Conservation (phyloP, 768 basidiomycete species). For the Boletus insuetus region DNA sequence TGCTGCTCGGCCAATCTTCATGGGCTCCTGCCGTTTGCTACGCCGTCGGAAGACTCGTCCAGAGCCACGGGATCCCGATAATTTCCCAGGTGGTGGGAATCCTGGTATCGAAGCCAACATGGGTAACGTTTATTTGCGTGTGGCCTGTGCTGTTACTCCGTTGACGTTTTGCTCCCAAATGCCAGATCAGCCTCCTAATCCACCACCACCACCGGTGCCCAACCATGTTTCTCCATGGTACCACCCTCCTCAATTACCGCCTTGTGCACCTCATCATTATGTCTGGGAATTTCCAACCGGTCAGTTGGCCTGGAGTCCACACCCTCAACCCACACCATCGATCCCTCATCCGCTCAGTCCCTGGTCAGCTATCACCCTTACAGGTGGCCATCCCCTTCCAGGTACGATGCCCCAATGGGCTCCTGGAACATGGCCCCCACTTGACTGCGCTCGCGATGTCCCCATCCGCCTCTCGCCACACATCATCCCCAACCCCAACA, state of each 20-base stretch:
- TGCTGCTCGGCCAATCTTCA: conserved; percentile 11
- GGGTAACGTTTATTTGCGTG: conserved; percentile 12
- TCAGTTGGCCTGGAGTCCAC: conserved; percentile 26
- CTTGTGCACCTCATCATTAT: conserved; percentile 19
- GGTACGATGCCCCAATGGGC: conserved; percentile 27
- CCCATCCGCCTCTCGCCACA: conserved; percentile 27
- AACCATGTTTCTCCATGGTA: conserved; percentile 1
- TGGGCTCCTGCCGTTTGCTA: conserved; percentile 5
- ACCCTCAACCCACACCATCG: conserved; percentile 15
- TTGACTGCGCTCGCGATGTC: conserved; percentile 18
- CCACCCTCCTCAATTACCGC: conserved; percentile 4
- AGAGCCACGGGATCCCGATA: conserved; percentile 9
- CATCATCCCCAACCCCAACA: conserved; percentile 33
- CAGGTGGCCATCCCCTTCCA: conserved; percentile 24
- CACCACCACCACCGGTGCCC: neutral
- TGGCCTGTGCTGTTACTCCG: neutral
- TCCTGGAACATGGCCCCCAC: conserved; percentile 28
- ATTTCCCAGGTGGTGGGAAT: conserved; percentile 19
- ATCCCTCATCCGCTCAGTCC: conserved; percentile 9
- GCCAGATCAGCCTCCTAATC: conserved; percentile 6
- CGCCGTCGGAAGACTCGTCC: conserved; percentile 7
- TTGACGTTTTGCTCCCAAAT: conserved; percentile 4
- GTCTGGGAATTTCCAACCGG: conserved; percentile 27
- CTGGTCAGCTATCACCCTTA: conserved; percentile 12
- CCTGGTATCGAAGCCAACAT: conserved; percentile 15